Base-by-base conservation (phyloP, 2,329 filamentous ascomycete species). In the Orbilia blumenaviensis region DNA sequence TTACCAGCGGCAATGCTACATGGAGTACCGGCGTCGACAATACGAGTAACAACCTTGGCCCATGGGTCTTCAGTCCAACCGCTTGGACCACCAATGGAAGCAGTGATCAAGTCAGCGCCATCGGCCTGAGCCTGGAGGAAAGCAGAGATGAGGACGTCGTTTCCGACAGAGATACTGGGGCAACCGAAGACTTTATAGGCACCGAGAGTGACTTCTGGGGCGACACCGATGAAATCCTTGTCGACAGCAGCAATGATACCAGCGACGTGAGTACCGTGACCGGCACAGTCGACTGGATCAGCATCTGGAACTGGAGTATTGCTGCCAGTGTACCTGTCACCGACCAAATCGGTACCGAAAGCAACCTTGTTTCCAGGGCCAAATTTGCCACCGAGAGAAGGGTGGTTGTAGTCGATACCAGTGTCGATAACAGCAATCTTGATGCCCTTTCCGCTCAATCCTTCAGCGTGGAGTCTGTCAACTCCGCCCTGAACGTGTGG, bases 1-100 rank as follows among this genome's bases (percentile, higher is more conserved):
- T 88, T 88, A 12, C 87, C 86, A 3, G 85, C 86, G 1, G 86
- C 84, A 23, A 87, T 84, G 8, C 85, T 84, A 14, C 87, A 83
- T 7, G 87, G 84, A 0, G 87, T 82, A 6, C 86, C 86, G 21
- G 84, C 81, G 6, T 85, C 83, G 9, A 83, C 84, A 50, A 86
- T 83, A 6, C 83, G 82, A 4, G 82, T 82, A 2, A 83, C 81
- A 4, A 84, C 82, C n/a, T 82, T 81, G 32, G 83, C 82, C 81
- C 81, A 83, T n/a, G 83, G 80, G 32, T 83, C 78, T 21, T 81
- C 80, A 0, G 81, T 78, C 79, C 80, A 83, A 16, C 85, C 85
- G 46, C 82, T 80, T 0, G 82, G 58, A 4, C 80, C 80, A 14
- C 82, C 83, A 46, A 84, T 81, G 36, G 82, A 83, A 8, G 81